Evolutionary conservation across 164 flowering plant genomes (phyloP).

Genomic region (Vitis amurensis): DNA sequence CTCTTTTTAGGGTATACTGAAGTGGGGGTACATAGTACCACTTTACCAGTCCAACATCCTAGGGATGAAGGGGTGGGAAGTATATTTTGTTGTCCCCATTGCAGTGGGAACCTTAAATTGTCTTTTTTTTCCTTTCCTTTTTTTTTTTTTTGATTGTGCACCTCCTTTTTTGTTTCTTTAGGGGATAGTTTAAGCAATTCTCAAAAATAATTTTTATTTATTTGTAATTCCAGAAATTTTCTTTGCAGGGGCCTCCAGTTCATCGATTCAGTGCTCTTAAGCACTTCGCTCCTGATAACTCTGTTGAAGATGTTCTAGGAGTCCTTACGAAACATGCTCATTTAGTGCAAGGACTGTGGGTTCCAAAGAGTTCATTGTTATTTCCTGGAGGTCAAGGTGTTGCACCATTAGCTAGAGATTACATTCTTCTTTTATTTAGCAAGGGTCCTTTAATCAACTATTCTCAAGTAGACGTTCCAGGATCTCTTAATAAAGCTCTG

Average conservation of each 20-base stretch:
- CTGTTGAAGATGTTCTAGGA: conserved; percentile 48
- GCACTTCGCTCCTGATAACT: conserved; percentile 62
- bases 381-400: conserved; percentile 10
- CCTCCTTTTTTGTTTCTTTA: background rate
- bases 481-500: conserved; percentile 10
- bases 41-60: too few species aligned
- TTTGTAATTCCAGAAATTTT: background rate
- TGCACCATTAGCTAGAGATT: conserved; percentile 50
- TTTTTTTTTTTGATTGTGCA: too few species aligned
- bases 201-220: background rate
- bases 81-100: too few species aligned
- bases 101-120: too few species aligned
- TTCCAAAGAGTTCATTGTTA: conserved; percentile 39
- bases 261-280: conserved; percentile 54
- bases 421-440: conserved; percentile 53
- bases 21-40: too few species aligned
- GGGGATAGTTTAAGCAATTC: background rate
- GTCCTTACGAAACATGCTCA: conserved; percentile 47
- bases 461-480: conserved; percentile 20
- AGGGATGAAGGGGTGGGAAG: too few species aligned
- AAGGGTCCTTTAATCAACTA: conserved; percentile 31
- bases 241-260: conserved; percentile 52
- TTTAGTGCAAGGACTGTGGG: conserved; percentile 85
- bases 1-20: too few species aligned
- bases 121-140: too few species aligned